These are phyloP conservation scores for Fusarium sp. DNA, from an alignment of 2,329 filamentous ascomycete species.

Conservation along the genomic window DNA sequence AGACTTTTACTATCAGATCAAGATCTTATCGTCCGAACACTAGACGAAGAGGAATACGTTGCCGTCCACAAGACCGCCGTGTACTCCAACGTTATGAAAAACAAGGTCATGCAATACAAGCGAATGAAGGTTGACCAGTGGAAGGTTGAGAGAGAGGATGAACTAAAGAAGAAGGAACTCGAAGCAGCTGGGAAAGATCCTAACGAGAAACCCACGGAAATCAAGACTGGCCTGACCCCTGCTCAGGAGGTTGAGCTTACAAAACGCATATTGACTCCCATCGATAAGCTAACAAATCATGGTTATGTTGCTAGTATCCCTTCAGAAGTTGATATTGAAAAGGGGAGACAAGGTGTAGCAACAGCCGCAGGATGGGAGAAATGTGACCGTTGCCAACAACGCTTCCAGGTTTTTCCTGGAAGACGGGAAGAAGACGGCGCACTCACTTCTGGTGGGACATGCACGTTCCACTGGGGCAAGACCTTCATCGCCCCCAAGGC, in stretches of 20 bases:
- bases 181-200: constrained; percentile 44
- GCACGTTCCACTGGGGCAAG: constrained; percentile 83
- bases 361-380: constrained; percentile 80
- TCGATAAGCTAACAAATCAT: constrained; percentile 68
- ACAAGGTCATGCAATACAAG: constrained; percentile 77
- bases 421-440: constrained; percentile 79
- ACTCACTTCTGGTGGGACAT: constrained; percentile 78
- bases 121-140: constrained; percentile 78
- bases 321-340: constrained; percentile 69
- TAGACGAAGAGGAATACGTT: constrained; percentile 81
- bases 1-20: constrained; percentile 67
- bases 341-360: constrained; percentile 70
- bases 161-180: constrained; percentile 48
- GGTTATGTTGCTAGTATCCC: constrained; percentile 81
- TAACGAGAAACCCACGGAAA: constrained; percentile 54
- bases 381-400: constrained; percentile 84
- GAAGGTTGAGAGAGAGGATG: constrained; percentile 65
- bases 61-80: constrained; percentile 73
- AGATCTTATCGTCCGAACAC: constrained; percentile 70
- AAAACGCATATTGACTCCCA: constrained; percentile 67
- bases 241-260: constrained; percentile 74
- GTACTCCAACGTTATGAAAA: constrained; percentile 86
- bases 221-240: constrained; percentile 74
- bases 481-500: constrained; percentile 65
- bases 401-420: constrained; percentile 93